Conservation (phyloP, 1,284 basidiomycete genomes). For the Microbotryum lychnidis-dioicae region DNA sequence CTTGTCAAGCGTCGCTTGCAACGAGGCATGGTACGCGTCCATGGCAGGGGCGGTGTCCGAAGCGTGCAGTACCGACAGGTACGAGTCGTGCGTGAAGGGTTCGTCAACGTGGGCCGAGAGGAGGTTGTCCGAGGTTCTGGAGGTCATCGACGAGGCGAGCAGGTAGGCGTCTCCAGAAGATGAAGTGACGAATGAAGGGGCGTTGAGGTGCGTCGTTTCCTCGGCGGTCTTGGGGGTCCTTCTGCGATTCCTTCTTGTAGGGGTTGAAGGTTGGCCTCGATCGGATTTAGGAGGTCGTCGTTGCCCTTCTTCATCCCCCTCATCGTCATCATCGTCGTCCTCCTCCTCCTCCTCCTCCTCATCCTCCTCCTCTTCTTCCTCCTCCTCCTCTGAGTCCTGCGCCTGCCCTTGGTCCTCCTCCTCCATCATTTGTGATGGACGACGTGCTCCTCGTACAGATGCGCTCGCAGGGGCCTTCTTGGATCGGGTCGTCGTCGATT, state of each 20-base stretch:
- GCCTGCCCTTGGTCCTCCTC: not conserved
- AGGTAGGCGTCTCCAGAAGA: constrained; percentile 73
- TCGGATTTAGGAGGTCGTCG: not conserved
- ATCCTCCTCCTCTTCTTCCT: constrained; percentile 21
- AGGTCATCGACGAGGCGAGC: constrained; percentile 53
- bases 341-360: constrained; percentile 16
- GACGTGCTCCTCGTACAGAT: too few relatives aligned
- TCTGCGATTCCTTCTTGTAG: too few relatives aligned
- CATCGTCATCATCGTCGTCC: constrained; percentile 8
- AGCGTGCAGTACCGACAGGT: constrained; percentile 53
- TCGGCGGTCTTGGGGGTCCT: too few relatives aligned
- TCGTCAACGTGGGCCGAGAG: constrained; percentile 17
- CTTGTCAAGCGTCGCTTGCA: constrained; percentile 36
- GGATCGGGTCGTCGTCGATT: too few relatives aligned
- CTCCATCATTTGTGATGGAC: not conserved
- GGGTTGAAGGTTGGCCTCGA: constrained; percentile 12
- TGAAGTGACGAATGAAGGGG: constrained; percentile 38
- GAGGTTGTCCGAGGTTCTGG: constrained; percentile 59
- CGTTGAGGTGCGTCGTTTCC: not conserved
- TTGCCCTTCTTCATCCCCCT: not conserved
- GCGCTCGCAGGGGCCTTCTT: too few relatives aligned
- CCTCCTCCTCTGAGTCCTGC: constrained; percentile 15
- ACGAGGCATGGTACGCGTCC: constrained; percentile 29
- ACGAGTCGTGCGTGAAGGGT: constrained; percentile 53
- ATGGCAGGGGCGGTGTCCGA: constrained; percentile 30